phyloP scores from a whole-genome alignment of 208 protist genomes.

The Trypanosoma scelopori region DNA sequence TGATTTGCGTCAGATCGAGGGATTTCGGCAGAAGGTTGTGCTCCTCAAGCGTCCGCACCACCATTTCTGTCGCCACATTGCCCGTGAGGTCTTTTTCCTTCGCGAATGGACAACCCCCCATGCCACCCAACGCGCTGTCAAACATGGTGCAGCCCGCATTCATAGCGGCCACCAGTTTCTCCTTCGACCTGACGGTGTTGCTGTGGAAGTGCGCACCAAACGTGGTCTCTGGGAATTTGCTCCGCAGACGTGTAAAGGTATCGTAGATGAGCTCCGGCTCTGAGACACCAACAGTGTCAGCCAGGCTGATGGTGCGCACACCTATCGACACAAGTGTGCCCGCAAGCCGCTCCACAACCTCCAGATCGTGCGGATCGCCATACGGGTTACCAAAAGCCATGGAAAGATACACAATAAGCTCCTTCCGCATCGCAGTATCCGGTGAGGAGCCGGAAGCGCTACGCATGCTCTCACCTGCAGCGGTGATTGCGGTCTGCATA shows the following conservation, averaged over 20 bases:
- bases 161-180: constrained; percentile 33
- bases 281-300: constrained; percentile 37
- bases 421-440: constrained; percentile 5
- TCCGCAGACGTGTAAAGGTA: constrained; percentile 21
- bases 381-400: constrained; percentile 52
- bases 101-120: constrained; percentile 46
- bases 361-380: constrained; percentile 27
- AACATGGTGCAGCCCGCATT: constrained; percentile 28
- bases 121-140: constrained; percentile 40
- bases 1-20: constrained; percentile 17
- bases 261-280: constrained; percentile 24
- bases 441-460: not conserved
- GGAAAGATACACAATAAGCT: constrained; percentile 40
- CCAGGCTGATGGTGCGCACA: constrained; percentile 35
- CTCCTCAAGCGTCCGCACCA: constrained; percentile 27
- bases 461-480: not conserved
- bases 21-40: constrained; percentile 5
- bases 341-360: constrained; percentile 25
- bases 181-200: constrained; percentile 15
- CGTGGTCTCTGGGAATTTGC: constrained; percentile 21
- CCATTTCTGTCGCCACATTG: constrained; percentile 37
- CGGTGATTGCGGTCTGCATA: constrained; percentile 20
- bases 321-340: constrained; percentile 17
- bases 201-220: constrained; percentile 46
- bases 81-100: constrained; percentile 32